A percentile compares a stretch with the other conserved stretches of the same genome.
These are phyloP conservation scores for Neofusicoccum cordaticola DNA, from an alignment of 2,329 filamentous ascomycete species.

Conservation along the genomic window DNA sequence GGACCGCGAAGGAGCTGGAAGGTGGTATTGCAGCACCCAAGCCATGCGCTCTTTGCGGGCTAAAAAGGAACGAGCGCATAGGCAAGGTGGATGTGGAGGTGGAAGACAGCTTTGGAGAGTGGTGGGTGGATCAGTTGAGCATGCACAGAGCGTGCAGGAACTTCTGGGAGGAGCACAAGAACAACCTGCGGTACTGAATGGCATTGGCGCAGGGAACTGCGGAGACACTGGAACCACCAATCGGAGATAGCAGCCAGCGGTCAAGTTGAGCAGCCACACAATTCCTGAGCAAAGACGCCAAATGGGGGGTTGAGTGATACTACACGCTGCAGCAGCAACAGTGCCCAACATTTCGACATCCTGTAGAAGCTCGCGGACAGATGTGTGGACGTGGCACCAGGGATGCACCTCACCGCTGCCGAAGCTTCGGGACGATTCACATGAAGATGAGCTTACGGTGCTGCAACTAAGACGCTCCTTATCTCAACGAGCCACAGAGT, in stretches of 20 bases:
- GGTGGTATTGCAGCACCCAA: constrained; percentile 71
- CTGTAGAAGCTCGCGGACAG: not conserved
- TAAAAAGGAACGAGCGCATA: constrained; percentile 84
- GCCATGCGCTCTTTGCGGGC: constrained; percentile 78
- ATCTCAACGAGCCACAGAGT: not conserved
- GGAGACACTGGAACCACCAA: not conserved
- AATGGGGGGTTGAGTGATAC: not conserved
- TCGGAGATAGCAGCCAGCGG: not conserved
- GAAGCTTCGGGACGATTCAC: not conserved
- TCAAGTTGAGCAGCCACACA: not conserved
- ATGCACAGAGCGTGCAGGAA: constrained; percentile 77
- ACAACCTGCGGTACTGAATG: constrained; percentile 51
- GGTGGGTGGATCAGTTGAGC: constrained; percentile 74
- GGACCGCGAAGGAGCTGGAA: constrained; percentile 58
- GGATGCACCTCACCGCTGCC: not conserved
- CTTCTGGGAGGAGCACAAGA: constrained; percentile 81
- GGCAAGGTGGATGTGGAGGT: constrained; percentile 71
- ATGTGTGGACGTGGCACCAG: not conserved
- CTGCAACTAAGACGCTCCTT: not conserved
- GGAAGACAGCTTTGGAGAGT: constrained; percentile 91
- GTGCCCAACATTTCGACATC: not conserved
- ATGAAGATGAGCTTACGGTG: not conserved
- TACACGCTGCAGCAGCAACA: not conserved
- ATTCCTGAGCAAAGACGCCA: not conserved
- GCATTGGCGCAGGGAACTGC: not conserved